Percentiles rank a stretch among this genome's conserved stretches.
Evolutionary conservation across 1,284 basidiomycete genomes (phyloP).

Genomic region (Mycena sp.): DNA sequence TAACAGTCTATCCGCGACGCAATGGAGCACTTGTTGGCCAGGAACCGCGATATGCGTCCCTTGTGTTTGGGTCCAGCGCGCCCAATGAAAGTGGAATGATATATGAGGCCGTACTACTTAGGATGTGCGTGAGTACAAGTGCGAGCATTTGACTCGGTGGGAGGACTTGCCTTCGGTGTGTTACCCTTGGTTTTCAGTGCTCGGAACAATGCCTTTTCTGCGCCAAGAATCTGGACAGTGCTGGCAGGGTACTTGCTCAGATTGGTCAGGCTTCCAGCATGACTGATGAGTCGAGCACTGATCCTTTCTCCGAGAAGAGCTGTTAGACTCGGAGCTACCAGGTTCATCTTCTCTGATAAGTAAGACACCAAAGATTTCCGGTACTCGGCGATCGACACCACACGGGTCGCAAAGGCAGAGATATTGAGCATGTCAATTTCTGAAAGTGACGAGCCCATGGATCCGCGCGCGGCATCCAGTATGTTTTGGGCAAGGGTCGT

Average conservation of each 20-base stretch:
- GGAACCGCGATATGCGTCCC: constrained; percentile 96
- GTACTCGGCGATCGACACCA: constrained; percentile 94
- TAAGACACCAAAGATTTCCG: constrained; percentile 92
- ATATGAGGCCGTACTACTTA: constrained; percentile 94
- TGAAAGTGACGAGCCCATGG: constrained; percentile 94
- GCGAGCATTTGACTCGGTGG: constrained; percentile 3
- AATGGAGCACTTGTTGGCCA: constrained; percentile 99
- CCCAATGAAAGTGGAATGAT: constrained; percentile 96
- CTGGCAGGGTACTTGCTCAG: constrained; percentile 98
- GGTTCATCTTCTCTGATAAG: constrained; percentile 97
- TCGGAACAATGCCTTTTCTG: constrained; percentile 98
- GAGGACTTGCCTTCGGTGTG: constrained; percentile 85
- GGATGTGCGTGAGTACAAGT: constrained; percentile 13
- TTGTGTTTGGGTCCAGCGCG: constrained; percentile 96
- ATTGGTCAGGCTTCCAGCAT: constrained; percentile 97
- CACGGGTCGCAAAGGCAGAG: constrained; percentile 90
- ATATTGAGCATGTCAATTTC: constrained; percentile 99
- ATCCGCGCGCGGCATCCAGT: constrained; percentile 92
- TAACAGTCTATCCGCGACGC: constrained; percentile 99
- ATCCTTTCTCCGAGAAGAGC: constrained; percentile 96
- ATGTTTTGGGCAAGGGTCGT: constrained; percentile 91
- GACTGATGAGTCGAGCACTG: constrained; percentile 94
- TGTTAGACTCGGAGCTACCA: constrained; percentile 95
- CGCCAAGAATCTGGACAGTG: constrained; percentile 97
- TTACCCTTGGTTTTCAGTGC: constrained; percentile 99